Base-by-base conservation (phyloP, 139 green algal species). In the Coccomyxa sp. region DNA sequence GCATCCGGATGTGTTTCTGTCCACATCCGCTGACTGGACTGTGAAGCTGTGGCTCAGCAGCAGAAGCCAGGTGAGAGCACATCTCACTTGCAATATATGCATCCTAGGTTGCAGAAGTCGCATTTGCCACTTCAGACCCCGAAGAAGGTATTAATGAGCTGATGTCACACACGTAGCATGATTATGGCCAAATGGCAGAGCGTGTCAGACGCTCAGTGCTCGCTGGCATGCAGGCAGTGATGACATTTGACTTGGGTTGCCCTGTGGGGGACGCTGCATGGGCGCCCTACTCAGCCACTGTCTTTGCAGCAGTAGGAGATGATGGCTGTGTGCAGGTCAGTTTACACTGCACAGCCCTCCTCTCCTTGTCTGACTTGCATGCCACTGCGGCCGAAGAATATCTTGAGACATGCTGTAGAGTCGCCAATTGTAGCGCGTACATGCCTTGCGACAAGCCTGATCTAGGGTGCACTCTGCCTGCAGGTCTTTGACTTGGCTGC, bases 11-110 rank as follows among this genome's bases (percentile, higher is more conserved):
- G 86, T 93, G 36, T 98, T 98, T 88, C 84, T 98, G 55, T 95
- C 94, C 0, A 88, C 90, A 0, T 92, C 85, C n/a, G 93, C 93
- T 6, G 95, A 99, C 89, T 98, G 94, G 94, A 92, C 83, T 12
- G 88, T 98, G 29, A 94, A 93, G 76, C 81, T 97, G 64, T 94
- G 91, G 88, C 80, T 89, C 73, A 71, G 74, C 27, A 64, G 27
- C 5, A 3, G 50, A 18, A 31, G 18, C 18, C 50, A 64, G 50
- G 50, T 64, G 50, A 64, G 50, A 22, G 2, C 50, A 64, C 2
- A 10, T 58, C 12, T 27, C 44, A 58, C 44, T 27, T 58, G 44
- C 44, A 58, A 58, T 58, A 10, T 58, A 58, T n/a, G n/a, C n/a
- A n/a, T n/a, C n/a, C n/a, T n/a, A n/a, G n/a, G n/a, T n/a, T n/a